These are phyloP conservation scores for Saturnispora gosingensis DNA, from an alignment of 805 yeast species.

Conservation along the genomic window DNA sequence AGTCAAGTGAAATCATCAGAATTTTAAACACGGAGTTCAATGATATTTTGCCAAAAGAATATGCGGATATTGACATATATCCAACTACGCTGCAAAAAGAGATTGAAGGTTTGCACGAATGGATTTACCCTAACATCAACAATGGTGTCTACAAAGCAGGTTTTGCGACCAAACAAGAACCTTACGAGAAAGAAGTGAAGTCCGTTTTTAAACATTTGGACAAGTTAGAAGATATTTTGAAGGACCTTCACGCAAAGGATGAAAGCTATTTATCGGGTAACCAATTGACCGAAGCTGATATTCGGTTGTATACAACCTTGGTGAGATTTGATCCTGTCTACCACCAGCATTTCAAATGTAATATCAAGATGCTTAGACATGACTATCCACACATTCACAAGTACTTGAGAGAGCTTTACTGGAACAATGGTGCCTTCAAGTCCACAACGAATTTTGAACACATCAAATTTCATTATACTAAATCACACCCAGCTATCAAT, in stretches of 20 bases:
- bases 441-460: constrained; percentile 82
- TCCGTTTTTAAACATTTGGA: constrained; percentile 61
- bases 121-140: constrained; percentile 81
- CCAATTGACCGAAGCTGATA: constrained; percentile 79
- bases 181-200: constrained; percentile 60
- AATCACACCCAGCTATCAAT: constrained; percentile 72
- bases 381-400: constrained; percentile 72
- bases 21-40: constrained; percentile 73
- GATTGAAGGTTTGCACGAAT: constrained; percentile 70
- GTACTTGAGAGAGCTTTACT: constrained; percentile 78
- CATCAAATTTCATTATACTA: constrained; percentile 85
- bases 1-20: constrained; percentile 81
- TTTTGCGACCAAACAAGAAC: constrained; percentile 76
- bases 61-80: constrained; percentile 46
- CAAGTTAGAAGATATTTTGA: constrained; percentile 54
- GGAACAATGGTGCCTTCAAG: constrained; percentile 60
- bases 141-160: constrained; percentile 93
- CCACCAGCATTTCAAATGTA: constrained; percentile 93
- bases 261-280: constrained; percentile 47
- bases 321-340: constrained; percentile 89
- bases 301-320: constrained; percentile 79
- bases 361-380: constrained; percentile 65
- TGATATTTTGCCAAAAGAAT: constrained; percentile 39
- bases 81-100: constrained; percentile 45
- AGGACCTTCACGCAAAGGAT: constrained; percentile 31